Evolutionary conservation across 2,329 filamentous ascomycete species (phyloP).

Genomic region (Calonectria pauciramosa): DNA sequence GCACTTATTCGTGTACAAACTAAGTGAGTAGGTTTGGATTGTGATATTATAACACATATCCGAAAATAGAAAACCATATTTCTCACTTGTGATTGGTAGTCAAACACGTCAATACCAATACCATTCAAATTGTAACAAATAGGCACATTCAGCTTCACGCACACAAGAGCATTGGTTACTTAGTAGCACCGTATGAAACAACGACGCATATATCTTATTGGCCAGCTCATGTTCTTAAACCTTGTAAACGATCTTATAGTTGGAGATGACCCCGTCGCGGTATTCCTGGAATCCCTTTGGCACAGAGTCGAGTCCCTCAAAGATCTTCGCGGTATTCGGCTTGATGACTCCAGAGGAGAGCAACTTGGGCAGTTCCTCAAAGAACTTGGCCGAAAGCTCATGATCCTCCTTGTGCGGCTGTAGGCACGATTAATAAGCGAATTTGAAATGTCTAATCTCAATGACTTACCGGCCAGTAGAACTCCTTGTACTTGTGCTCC

Average conservation of each 20-base stretch:
- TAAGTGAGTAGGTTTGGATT: too few relatives aligned
- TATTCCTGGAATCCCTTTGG: constrained; percentile 4
- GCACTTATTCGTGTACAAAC: too few relatives aligned
- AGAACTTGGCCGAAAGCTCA: background rate
- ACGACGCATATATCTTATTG: background rate
- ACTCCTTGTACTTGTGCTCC: background rate
- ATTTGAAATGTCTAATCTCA: background rate
- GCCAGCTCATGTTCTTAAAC: background rate
- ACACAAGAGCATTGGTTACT: too few relatives aligned
- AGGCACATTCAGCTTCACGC: too few relatives aligned
- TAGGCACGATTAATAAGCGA: too few relatives aligned
- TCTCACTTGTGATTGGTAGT: too few relatives aligned
- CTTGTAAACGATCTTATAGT: background rate
- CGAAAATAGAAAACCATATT: too few relatives aligned
- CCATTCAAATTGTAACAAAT: too few relatives aligned
- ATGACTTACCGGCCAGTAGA: background rate
- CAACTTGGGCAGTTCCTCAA: background rate
- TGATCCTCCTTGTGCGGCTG: background rate
- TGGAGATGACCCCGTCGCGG: background rate
- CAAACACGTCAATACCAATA: too few relatives aligned
- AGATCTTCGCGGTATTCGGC: background rate
- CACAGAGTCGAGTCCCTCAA: background rate
- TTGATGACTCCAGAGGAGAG: background rate
- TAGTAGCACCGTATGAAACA: too few relatives aligned
- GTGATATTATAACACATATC: too few relatives aligned